Conservation (phyloP, 768 basidiomycete species). For the Chalciporus chontae region DNA sequence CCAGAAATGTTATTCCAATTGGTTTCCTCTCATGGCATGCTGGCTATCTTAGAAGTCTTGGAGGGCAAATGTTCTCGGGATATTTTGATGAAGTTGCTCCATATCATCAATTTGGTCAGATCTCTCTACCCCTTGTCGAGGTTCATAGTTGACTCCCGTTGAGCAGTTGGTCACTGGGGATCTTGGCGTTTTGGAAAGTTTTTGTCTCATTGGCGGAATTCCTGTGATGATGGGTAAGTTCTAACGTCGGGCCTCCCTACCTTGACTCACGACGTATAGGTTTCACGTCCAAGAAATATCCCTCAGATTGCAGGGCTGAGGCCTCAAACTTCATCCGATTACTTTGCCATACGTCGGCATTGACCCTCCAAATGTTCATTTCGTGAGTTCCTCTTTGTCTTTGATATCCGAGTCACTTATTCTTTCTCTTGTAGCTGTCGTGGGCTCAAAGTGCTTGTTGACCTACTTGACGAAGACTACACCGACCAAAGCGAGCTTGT, state of each 20-base stretch:
- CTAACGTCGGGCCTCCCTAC: neutral
- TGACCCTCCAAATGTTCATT: constrained; percentile 98
- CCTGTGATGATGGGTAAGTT: constrained; percentile 87
- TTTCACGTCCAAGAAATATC: constrained; percentile 92
- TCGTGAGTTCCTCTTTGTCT: constrained; percentile 57
- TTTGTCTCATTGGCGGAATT: constrained; percentile 93
- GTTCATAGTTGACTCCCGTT: neutral
- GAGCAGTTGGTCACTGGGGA: constrained; percentile 64
- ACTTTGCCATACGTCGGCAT: constrained; percentile 86
- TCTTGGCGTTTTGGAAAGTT: constrained; percentile 85
- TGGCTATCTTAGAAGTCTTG: constrained; percentile 90
- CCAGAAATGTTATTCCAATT: constrained; percentile 88
- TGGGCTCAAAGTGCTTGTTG: constrained; percentile 90
- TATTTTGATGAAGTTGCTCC: constrained; percentile 78
- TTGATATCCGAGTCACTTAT: neutral
- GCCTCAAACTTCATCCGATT: constrained; percentile 93
- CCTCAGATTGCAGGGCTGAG: constrained; percentile 89
- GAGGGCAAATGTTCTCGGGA: constrained; percentile 86
- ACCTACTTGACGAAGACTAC: constrained; percentile 96
- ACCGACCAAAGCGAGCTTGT: constrained; percentile 87
- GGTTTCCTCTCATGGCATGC: constrained; percentile 90
- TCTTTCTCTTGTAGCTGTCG: constrained; percentile 62
- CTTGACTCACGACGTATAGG: constrained; percentile 38
- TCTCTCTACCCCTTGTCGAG: neutral
- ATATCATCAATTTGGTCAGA: constrained; percentile 81